A percentile compares a stretch with the other conserved stretches of the same genome.
Evolutionary conservation across 768 basidiomycete species (phyloP).

Genomic region (Cubamyces lactineus): DNA sequence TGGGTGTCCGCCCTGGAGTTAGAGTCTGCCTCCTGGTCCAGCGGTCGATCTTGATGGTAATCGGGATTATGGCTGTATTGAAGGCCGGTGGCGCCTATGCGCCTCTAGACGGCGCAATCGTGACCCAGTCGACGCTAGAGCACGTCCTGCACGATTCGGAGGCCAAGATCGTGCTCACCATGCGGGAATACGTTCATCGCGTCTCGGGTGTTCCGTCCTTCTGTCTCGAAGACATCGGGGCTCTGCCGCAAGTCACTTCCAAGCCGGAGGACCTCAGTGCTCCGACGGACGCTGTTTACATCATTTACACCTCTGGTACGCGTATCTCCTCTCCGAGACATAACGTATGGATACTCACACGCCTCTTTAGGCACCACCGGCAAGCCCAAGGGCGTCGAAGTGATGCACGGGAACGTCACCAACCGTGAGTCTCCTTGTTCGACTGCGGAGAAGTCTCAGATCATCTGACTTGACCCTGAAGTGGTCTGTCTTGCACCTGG

Average conservation of each 20-base stretch:
- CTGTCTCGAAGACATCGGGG: conserved; percentile 31
- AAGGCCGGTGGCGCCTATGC: conserved; percentile 65
- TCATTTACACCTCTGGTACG: conserved; percentile 65
- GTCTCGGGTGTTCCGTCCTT: conserved; percentile 23
- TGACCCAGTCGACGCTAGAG: conserved; percentile 55
- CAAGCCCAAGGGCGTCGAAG: conserved; percentile 61
- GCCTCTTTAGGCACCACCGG: conserved; percentile 51
- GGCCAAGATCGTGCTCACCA: conserved; percentile 45
- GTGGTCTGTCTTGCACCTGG: conserved; percentile 52
- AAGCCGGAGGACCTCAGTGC: conserved; percentile 44
- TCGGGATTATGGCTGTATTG: conserved; percentile 56
- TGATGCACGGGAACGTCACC: conserved; percentile 60
- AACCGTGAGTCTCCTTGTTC: conserved; percentile 47
- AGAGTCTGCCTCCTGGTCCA: conserved; percentile 59
- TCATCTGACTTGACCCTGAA: conserved; percentile 23
- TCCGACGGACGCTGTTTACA: conserved; percentile 49
- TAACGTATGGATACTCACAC: conserved; percentile 11
- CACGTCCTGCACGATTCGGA: conserved; percentile 54
- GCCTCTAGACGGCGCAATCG: conserved; percentile 59
- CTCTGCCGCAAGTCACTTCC: conserved; percentile 3
- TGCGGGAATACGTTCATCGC: conserved; percentile 35
- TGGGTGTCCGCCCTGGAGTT: conserved; percentile 49
- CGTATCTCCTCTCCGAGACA: not conserved
- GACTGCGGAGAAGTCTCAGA: not conserved
- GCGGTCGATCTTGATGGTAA: conserved; percentile 55